Evolutionary conservation across 805 yeast genomes (phyloP).

Genomic region (Wickerhamiella kurtzmanii): DNA sequence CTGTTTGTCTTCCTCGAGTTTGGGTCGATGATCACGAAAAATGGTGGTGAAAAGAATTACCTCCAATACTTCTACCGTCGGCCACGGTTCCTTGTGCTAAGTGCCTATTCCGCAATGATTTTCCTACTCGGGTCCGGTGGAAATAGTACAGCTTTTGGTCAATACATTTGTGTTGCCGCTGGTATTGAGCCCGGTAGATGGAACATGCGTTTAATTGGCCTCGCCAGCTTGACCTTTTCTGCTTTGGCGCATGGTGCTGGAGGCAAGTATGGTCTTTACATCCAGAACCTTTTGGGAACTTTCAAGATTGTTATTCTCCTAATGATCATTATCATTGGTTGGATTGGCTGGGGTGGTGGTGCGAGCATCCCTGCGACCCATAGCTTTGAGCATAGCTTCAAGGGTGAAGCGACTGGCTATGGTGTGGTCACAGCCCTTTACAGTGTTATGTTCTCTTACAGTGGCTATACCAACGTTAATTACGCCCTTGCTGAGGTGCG

Average conservation of each 20-base stretch:
- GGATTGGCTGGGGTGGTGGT: conserved; percentile 68
- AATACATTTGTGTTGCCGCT: conserved; percentile 63
- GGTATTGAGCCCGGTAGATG: conserved; percentile 53
- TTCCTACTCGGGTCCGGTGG: conserved; percentile 68
- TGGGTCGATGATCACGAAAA: conserved; percentile 60
- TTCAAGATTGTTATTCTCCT: conserved; percentile 61
- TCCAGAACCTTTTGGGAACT: conserved; percentile 54
- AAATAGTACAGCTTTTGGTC: conserved; percentile 68
- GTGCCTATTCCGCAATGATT: conserved; percentile 52
- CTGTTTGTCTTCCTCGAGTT: conserved; percentile 65
- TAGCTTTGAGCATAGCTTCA: conserved; percentile 48
- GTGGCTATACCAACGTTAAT: conserved; percentile 73
- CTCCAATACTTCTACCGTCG: conserved; percentile 54
- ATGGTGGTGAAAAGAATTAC: conserved; percentile 78
- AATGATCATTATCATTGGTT: conserved; percentile 62
- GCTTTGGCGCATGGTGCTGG: conserved; percentile 47
- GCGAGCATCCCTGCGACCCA: conserved; percentile 38
- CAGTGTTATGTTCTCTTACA: conserved; percentile 73
- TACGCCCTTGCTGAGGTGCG: conserved; percentile 70
- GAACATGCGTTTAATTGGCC: conserved; percentile 66
- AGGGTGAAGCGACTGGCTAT: conserved; percentile 24
- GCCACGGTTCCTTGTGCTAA: conserved; percentile 55
- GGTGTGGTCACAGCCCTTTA: conserved; percentile 53
- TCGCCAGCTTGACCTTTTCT: conserved; percentile 59
- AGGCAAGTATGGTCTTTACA: conserved; percentile 50